A percentile compares a stretch with the other conserved stretches of the same genome.
These are phyloP conservation scores for Colletotrichum gigasporum DNA, from an alignment of 2,329 filamentous ascomycete genomes.

Conservation along the genomic window DNA sequence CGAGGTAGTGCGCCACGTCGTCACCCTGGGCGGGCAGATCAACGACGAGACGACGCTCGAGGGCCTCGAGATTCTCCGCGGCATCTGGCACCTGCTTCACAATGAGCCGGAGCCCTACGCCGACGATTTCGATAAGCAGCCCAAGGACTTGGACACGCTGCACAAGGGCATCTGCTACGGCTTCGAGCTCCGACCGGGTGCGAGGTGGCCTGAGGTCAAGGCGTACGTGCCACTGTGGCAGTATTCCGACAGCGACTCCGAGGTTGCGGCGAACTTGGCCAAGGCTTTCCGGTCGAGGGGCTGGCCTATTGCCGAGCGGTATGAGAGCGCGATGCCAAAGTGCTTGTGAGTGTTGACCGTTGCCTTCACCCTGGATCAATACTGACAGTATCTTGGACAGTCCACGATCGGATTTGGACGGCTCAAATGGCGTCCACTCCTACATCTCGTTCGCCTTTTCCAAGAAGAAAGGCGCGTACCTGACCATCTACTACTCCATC, in stretches of 20 bases:
- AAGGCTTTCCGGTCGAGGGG: constrained; percentile 23
- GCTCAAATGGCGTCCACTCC: constrained; percentile 27
- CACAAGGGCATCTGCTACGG: constrained; percentile 38
- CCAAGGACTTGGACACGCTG: constrained; percentile 18
- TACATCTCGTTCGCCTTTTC: constrained; percentile 34
- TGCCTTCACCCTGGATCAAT: not conserved
- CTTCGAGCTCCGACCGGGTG: constrained; percentile 37
- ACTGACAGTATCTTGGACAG: constrained; percentile 16
- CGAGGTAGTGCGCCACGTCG: constrained; percentile 35
- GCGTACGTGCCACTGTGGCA: constrained; percentile 39
- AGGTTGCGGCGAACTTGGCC: constrained; percentile 26
- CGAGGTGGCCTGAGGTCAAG: constrained; percentile 36
- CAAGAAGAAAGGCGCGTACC: constrained; percentile 33
- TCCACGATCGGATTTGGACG: constrained; percentile 19
- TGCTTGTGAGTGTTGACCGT: constrained; percentile 26
- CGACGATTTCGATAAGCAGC: constrained; percentile 26
- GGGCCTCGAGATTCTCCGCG: constrained; percentile 34
- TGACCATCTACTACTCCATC: constrained; percentile 35
- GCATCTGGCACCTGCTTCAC: constrained; percentile 39
- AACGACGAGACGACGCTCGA: constrained; percentile 34
- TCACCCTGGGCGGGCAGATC: constrained; percentile 36
- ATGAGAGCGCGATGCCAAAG: constrained; percentile 20
- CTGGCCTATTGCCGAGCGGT: constrained; percentile 28
- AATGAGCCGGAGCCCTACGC: constrained; percentile 34
- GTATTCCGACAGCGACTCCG: constrained; percentile 32